phyloP scores from a whole-genome alignment of 441 rosid species.

The Eruca vesicaria region DNA sequence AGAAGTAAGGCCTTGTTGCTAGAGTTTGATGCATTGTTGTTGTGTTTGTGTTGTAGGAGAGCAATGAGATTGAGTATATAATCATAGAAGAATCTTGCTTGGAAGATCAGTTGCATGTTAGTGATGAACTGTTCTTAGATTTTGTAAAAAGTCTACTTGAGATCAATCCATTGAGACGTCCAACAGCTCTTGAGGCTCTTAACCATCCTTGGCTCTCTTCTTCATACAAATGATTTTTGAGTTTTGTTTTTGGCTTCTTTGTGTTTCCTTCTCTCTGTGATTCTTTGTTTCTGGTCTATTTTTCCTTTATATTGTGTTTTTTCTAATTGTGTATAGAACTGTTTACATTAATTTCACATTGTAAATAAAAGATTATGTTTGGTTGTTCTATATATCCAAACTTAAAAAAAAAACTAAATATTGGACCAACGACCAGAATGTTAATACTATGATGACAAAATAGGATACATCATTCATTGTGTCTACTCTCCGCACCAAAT shows the following conservation, averaged over 20 bases:
- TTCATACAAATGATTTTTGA: conserved; percentile 33
- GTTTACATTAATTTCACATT: conserved; percentile 10
- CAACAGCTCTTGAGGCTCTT: conserved; percentile 72
- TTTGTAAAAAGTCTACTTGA: conserved; percentile 68
- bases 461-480: conserved; percentile 9
- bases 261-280: conserved; percentile 11
- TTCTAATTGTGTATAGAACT: conserved; percentile 20
- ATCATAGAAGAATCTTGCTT: conserved; percentile 65
- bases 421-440: conserved; percentile 8
- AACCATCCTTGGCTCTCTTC: conserved; percentile 82
- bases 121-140: conserved; percentile 55
- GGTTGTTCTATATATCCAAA: conserved; percentile 5
- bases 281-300: conserved; percentile 5
- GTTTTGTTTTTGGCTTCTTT: conserved; percentile 9
- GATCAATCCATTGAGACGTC: conserved; percentile 76
- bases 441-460: conserved; percentile 3
- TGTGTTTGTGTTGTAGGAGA: conserved; percentile 50
- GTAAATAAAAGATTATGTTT: conserved; percentile 16
- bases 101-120: conserved; percentile 61
- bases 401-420: neutral
- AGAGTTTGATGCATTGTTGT: neutral
- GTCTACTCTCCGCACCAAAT: conserved; percentile 9
- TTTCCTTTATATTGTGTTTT: neutral
- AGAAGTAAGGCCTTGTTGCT: neutral
- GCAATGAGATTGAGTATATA: conserved; percentile 69